Percentiles rank a stretch among this genome's conserved stretches.
Evolutionary conservation across 2,329 filamentous ascomycete species (phyloP).

Genomic region (Alternaria angustiovoidea): DNA sequence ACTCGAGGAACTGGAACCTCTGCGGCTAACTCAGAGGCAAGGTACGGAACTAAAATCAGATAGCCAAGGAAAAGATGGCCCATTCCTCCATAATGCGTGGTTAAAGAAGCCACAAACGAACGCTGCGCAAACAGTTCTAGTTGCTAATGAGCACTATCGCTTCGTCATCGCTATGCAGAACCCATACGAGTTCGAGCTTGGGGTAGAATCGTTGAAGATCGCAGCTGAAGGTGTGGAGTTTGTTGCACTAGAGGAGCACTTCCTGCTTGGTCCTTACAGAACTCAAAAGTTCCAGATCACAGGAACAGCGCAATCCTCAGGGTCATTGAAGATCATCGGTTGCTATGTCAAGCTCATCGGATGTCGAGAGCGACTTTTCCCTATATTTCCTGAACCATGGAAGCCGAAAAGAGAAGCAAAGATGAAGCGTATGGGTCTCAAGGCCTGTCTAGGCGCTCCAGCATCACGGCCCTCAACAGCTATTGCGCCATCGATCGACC

Average conservation of each 20-base stretch:
- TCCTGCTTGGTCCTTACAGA: slow-evolving; percentile 79
- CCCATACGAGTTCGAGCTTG: slow-evolving; percentile 90
- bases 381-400: slow-evolving; percentile 82
- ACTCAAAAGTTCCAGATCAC: slow-evolving; percentile 79
- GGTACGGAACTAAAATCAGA: slow-evolving; percentile 43
- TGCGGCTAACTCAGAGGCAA: slow-evolving; percentile 45
- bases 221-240: slow-evolving; percentile 78
- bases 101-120: slow-evolving; percentile 68
- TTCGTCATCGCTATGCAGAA: slow-evolving; percentile 91
- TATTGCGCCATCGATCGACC: slow-evolving; percentile 34
- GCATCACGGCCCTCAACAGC: slow-evolving; percentile 52
- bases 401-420: slow-evolving; percentile 73
- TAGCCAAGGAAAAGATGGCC: slow-evolving; percentile 63
- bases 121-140: slow-evolving; percentile 71
- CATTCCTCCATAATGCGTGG: slow-evolving; percentile 96
- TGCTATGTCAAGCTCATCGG: slow-evolving; percentile 81
- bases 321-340: slow-evolving; percentile 76
- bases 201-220: slow-evolving; percentile 82
- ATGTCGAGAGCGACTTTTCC: slow-evolving; percentile 83
- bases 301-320: slow-evolving; percentile 72
- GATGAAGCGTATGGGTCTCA: slow-evolving; percentile 76
- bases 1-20: slow-evolving; percentile 51
- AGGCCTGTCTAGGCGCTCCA: slow-evolving; percentile 58
- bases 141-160: slow-evolving; percentile 77
- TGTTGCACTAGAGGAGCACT: slow-evolving; percentile 69